Evolutionary conservation across 208 protist genomes (phyloP).

Genomic region (Angomonas desouzai): DNA sequence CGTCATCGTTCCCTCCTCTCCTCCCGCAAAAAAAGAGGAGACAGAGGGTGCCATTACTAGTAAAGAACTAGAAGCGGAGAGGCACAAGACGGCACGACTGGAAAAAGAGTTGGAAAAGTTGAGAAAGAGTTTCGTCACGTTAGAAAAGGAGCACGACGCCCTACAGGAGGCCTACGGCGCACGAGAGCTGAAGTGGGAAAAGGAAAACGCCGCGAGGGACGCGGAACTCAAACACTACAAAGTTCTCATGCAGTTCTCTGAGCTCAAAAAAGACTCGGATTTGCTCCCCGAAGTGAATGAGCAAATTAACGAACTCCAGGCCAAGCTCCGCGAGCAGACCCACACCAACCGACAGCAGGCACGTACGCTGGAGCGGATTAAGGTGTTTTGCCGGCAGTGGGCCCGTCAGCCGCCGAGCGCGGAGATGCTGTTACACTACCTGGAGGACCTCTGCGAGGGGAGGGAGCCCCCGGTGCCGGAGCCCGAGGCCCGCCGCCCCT

Average conservation of each 20-base stretch:
- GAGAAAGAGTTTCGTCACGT: not conserved
- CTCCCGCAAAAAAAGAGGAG: not conserved
- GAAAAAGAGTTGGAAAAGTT: not conserved
- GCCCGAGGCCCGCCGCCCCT: no score
- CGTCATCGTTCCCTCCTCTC: not conserved
- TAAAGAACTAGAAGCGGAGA: no score
- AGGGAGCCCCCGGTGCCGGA: not conserved
- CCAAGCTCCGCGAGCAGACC: slow-evolving; percentile 1
- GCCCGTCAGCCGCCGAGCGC: not conserved
- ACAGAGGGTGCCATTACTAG: no score
- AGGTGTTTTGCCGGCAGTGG: not conserved
- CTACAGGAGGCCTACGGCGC: not conserved
- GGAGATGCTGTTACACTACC: not conserved
- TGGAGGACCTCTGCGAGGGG: slow-evolving; percentile 3
- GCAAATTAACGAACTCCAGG: not conserved
- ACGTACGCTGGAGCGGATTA: not conserved
- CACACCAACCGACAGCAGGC: not conserved
- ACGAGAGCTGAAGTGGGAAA: not conserved
- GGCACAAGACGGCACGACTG: not conserved
- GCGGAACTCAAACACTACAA: slow-evolving; percentile 1
- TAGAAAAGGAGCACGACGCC: not conserved
- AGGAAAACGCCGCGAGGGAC: slow-evolving; percentile 3
- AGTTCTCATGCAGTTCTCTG: slow-evolving; percentile 5
- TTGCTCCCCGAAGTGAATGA: slow-evolving; percentile 4
- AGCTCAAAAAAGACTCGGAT: slow-evolving; percentile 6